These are phyloP conservation scores for Pontederia paniculata DNA, from an alignment of 176 grass and related monocot species.

Conservation along the genomic window DNA sequence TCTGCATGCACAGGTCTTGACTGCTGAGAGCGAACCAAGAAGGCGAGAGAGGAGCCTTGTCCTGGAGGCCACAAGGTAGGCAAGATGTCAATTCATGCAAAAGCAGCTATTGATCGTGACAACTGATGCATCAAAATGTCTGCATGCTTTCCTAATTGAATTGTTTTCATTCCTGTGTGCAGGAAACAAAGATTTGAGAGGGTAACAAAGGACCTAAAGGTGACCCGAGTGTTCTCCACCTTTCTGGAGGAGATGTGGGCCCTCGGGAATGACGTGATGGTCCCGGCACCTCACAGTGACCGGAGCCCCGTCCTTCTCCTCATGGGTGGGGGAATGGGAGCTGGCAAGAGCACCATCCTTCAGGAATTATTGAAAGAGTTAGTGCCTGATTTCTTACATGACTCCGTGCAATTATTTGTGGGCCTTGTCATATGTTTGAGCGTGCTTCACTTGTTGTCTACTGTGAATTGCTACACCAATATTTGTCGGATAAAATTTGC, in stretches of 20 bases:
- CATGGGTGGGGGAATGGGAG: conserved; percentile 96
- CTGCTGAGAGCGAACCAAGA: conserved; percentile 34
- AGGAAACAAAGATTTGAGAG: no score
- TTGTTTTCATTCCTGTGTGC: no score
- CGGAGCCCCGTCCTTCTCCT: conserved; percentile 87
- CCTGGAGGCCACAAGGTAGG: conserved; percentile 81
- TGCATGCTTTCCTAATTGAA: no score
- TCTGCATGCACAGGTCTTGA: conserved; percentile 36
- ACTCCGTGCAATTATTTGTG: not conserved
- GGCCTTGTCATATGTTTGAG: not conserved
- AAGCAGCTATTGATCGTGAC: conserved; percentile 72
- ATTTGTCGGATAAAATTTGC: no score
- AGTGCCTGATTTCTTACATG: not conserved
- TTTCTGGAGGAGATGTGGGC: conserved; percentile 91
- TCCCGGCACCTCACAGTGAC: conserved; percentile 45
- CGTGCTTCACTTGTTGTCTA: no score
- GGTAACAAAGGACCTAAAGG: conserved; percentile 62
- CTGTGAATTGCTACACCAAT: no score
- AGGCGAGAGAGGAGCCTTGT: conserved; percentile 46
- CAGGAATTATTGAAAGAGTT: conserved; percentile 73
- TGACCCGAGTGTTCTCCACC: conserved; percentile 67
- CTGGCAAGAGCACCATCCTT: conserved; percentile 92
- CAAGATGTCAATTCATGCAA: not conserved
- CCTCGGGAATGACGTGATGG: conserved; percentile 65
- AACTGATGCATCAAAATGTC: no score